Base-by-base conservation (phyloP, 2,329 filamentous ascomycete species). In the Clonostachys byssicola region DNA sequence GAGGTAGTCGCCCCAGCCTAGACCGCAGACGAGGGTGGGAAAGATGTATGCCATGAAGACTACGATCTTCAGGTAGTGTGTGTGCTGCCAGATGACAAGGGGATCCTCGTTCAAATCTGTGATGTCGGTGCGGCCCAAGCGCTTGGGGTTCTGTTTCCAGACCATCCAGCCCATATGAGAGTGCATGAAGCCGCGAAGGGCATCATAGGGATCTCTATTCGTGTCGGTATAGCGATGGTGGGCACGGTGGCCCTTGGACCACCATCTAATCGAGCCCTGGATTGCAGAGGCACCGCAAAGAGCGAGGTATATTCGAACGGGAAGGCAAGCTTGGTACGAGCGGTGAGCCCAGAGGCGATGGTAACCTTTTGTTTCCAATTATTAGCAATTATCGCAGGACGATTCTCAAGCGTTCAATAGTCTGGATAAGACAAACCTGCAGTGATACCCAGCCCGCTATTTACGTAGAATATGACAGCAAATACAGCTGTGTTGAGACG, bases 141-240 rank as follows among this genome's bases (percentile, higher is more conserved):
- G 81, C 79, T 92, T 92, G 54, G 89, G 88, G 74, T 95, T 92
- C 74, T 95, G 89, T 78, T 92, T 92, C 78, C 95, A 84, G 61
- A 95, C 71, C 88, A 95, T 94, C 89, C 89, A 95, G 60, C 89
- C 89, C 48, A 95, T 74, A 72, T 71, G 63, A 14, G 82, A 90
- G 79, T 92, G 92, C 56, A 90, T 71, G 44, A 94, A 78, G 56
- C 89, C 89, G 77, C 95, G 95, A 71, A 88, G 85, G 58, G 95
- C 89, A 20, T 88, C 92, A 76, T 95, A 95, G 44, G 89, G 90
- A 57, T 95, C 89, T 76, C 94, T 94, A 35, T 92, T 87, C 61
- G 89, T 95, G 64, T 95, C 90, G 73, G 90, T 95, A 68, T 94
- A 95, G 60, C 90, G 82, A 77, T 95, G 89, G 68, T 95, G 89